Conservation (phyloP, 1,284 basidiomycete species). For the Ceratobasidium sp. region DNA sequence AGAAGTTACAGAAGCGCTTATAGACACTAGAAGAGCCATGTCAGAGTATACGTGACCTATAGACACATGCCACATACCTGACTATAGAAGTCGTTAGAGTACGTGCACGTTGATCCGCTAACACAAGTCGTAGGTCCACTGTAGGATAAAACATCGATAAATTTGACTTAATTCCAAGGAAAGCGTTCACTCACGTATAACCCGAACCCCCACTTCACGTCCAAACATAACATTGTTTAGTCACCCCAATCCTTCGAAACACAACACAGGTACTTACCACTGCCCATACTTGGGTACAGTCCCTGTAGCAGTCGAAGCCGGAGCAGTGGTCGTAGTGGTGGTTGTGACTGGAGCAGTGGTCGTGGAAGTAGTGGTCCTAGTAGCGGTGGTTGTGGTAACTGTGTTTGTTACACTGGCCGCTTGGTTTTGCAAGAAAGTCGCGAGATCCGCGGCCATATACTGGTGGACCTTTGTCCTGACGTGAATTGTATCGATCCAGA, state of each 20-base stretch:
- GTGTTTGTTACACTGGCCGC: conserved; percentile 14
- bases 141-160: background rate
- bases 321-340: conserved; percentile 29
- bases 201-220: conserved; percentile 29
- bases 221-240: background rate
- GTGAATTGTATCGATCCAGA: conserved; percentile 44
- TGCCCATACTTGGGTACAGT: conserved; percentile 40
- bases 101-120: conserved; percentile 25
- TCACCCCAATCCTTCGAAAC: too few relatives aligned
- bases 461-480: conserved; percentile 35
- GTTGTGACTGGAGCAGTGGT: conserved; percentile 10
- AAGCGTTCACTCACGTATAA: conserved; percentile 32
- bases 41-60: too few relatives aligned
- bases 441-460: conserved; percentile 37
- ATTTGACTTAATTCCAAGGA: background rate
- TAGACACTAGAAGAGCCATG: too few relatives aligned
- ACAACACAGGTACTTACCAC: conserved; percentile 17
- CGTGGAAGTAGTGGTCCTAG: conserved; percentile 1
- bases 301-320: conserved; percentile 39
- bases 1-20: too few relatives aligned
- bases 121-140: conserved; percentile 39
- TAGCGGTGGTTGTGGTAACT: background rate
- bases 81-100: conserved; percentile 5
- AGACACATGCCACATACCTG: too few relatives aligned
- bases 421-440: conserved; percentile 34